Conservation (phyloP, 495 filamentous ascomycete species). For the Choiromyces venosus region DNA sequence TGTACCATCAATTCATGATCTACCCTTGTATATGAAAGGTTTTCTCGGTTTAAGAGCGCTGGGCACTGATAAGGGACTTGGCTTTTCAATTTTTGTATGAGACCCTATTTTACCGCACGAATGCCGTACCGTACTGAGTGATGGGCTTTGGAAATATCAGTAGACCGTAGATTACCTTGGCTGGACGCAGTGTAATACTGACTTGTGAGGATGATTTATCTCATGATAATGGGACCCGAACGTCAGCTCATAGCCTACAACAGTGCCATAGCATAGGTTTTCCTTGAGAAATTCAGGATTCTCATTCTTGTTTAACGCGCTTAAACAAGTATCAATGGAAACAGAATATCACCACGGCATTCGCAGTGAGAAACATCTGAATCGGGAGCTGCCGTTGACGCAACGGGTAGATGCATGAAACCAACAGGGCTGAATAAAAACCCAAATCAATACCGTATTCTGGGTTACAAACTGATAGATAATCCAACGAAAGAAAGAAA, state of each 20-base stretch:
- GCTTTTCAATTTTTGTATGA: background rate
- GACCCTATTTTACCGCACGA: background rate
- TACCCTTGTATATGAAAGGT: too few relatives aligned
- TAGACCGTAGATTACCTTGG: too few relatives aligned
- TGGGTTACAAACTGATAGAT: conserved; percentile 2
- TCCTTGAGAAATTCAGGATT: too few relatives aligned
- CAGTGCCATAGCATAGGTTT: background rate
- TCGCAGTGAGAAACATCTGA: background rate
- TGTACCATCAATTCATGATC: too few relatives aligned
- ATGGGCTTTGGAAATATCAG: background rate
- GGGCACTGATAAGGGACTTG: background rate
- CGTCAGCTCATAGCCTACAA: background rate
- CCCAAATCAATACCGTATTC: background rate
- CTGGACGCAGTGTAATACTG: background rate
- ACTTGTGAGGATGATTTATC: background rate
- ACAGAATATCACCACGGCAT: background rate
- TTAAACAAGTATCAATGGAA: background rate
- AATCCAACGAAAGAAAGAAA: background rate
- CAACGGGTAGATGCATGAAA: background rate
- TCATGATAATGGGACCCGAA: background rate
- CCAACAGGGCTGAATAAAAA: background rate
- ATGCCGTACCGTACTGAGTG: background rate
- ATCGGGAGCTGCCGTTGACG: background rate
- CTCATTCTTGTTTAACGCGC: background rate
- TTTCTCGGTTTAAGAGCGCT: background rate